phyloP scores from a whole-genome alignment of 306 rosid genomes.

The Prunus mongolica region DNA sequence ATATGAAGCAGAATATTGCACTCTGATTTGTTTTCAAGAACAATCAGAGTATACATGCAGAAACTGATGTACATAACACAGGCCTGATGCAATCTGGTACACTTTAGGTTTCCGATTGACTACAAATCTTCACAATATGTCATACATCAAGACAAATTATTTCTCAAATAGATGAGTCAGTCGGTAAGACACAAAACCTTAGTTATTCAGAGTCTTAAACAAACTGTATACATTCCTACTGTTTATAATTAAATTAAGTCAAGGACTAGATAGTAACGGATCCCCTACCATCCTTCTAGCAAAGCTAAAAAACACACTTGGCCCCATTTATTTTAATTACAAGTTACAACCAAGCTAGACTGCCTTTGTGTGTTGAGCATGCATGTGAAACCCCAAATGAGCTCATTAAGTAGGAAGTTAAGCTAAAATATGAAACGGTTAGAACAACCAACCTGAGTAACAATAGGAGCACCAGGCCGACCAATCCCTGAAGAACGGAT shows the following conservation, averaged over 20 bases:
- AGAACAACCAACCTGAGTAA: constrained; percentile 67
- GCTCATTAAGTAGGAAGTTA: constrained; percentile 1
- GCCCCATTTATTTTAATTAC: not conserved
- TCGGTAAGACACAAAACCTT: not conserved
- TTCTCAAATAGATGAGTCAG: not conserved
- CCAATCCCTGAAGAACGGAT: constrained; percentile 72
- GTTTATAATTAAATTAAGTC: not conserved
- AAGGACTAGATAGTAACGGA: not conserved
- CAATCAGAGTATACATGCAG: not conserved
- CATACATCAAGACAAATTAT: not conserved
- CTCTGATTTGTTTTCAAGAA: not conserved
- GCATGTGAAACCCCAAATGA: not conserved
- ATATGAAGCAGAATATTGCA: not conserved
- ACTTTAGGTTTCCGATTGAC: not conserved
- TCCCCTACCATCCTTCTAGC: not conserved
- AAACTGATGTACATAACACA: not conserved
- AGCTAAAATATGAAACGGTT: constrained; percentile 6
- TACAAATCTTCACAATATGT: not conserved
- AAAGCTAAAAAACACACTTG: not conserved
- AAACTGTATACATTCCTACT: not conserved
- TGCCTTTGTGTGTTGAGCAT: not conserved
- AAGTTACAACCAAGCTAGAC: not conserved
- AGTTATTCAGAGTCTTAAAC: not conserved
- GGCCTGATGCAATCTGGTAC: not conserved
- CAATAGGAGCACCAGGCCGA: constrained; percentile 71